A percentile compares a stretch with the other conserved stretches of the same genome.
These are phyloP conservation scores for Lagerstroemia speciosa DNA, from an alignment of 345 rosid species.

Conservation along the genomic window DNA sequence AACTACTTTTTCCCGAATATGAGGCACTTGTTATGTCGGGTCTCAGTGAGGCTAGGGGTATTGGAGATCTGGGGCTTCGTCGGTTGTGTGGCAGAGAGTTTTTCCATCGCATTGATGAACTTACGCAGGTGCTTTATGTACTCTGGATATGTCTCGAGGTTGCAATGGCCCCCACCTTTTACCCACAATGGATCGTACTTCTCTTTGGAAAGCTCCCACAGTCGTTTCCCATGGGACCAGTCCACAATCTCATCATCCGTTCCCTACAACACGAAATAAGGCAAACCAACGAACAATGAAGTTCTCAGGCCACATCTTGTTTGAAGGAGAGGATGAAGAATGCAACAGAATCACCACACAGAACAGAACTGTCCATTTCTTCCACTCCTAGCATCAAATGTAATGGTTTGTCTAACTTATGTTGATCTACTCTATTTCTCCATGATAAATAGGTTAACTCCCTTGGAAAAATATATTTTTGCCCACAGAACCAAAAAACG, in stretches of 20 bases:
- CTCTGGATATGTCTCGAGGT: slow-evolving; percentile 89
- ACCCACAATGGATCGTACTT: slow-evolving; percentile 94
- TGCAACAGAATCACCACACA: too few species aligned
- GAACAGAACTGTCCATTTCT: too few species aligned
- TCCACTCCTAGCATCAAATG: too few species aligned
- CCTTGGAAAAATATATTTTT: too few species aligned
- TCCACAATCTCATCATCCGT: slow-evolving; percentile 86
- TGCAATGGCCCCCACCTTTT: slow-evolving; percentile 97
- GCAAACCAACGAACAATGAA: neutral
- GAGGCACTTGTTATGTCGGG: slow-evolving; percentile 59
- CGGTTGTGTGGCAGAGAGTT: slow-evolving; percentile 48
- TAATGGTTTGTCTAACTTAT: too few species aligned
- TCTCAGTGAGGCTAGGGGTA: slow-evolving; percentile 48
- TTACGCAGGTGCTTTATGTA: slow-evolving; percentile 78
- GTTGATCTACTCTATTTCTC: too few species aligned
- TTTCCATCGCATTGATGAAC: slow-evolving; percentile 88
- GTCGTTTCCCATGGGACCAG: slow-evolving; percentile 76
- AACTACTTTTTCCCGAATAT: slow-evolving; percentile 47
- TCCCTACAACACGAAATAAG: slow-evolving; percentile 38
- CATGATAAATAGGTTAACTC: too few species aligned
- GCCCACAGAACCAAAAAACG: too few species aligned
- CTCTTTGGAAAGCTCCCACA: slow-evolving; percentile 90
- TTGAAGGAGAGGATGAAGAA: too few species aligned
- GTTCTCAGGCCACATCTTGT: too few species aligned
- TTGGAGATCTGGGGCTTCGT: slow-evolving; percentile 34